Conservation (phyloP, 2,329 filamentous ascomycete species). For the Cryphonectria naterciae region DNA sequence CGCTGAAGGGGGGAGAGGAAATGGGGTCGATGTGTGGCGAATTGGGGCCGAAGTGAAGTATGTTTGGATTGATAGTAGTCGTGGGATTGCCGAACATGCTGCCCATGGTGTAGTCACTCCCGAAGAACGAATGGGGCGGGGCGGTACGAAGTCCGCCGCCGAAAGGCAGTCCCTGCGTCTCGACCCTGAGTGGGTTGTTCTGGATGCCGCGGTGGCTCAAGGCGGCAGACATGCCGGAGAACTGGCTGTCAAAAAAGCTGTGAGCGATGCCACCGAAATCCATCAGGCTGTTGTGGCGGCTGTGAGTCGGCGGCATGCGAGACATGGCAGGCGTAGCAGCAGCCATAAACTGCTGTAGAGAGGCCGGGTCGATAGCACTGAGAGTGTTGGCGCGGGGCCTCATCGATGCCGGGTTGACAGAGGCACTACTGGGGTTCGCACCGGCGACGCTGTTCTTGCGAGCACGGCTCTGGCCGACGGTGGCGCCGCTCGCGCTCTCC, state of each 20-base stretch:
- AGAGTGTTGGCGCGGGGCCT: slow-evolving; percentile 94
- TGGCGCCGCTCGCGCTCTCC: slow-evolving; percentile 78
- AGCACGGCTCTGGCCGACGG: slow-evolving; percentile 71
- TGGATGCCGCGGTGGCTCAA: slow-evolving; percentile 68
- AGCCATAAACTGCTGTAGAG: slow-evolving; percentile 67
- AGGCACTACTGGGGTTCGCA: slow-evolving; percentile 43
- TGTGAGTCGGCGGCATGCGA: slow-evolving; percentile 59
- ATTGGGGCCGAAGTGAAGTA: slow-evolving; percentile 77
- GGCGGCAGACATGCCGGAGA: slow-evolving; percentile 72
- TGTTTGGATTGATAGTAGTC: slow-evolving; percentile 70
- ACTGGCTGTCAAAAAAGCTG: slow-evolving; percentile 57
- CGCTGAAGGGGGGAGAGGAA: slow-evolving; percentile 56
- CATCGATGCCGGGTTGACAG: slow-evolving; percentile 63
- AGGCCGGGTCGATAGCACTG: slow-evolving; percentile 81
- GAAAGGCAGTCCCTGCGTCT: slow-evolving; percentile 74
- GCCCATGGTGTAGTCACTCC: slow-evolving; percentile 71
- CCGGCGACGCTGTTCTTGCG: slow-evolving; percentile 90
- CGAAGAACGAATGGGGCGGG: slow-evolving; percentile 67
- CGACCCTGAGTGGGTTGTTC: slow-evolving; percentile 78
- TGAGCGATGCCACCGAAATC: slow-evolving; percentile 61
- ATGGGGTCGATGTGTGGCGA: slow-evolving; percentile 70
- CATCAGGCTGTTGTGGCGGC: slow-evolving; percentile 75
- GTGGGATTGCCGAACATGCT: slow-evolving; percentile 62
- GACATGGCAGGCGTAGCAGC: slow-evolving; percentile 55
- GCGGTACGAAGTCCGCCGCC: slow-evolving; percentile 77